Base-by-base conservation (phyloP, 352 stramenopile genomes). In the Globisporangium takayamanum region DNA sequence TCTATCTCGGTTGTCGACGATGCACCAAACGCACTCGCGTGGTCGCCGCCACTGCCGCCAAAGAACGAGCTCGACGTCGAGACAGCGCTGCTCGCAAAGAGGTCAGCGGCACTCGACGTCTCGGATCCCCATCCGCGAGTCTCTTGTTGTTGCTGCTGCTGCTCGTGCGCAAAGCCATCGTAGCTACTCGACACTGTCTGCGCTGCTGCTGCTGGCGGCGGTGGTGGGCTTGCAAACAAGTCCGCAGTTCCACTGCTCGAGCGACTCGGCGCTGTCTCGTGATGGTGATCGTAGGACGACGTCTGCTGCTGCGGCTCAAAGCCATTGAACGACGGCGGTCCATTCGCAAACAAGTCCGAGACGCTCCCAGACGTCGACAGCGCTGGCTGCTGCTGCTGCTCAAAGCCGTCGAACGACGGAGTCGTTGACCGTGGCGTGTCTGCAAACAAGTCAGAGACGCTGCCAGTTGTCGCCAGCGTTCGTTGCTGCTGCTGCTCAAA, bases 371-470 rank as follows among this genome's bases (percentile, higher is more conserved):
- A 50, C 3, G 22, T 55, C 26, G 50, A 28, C 4, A 49, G 26
- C 48, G 60, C 46, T 37, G 61, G 44, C 42, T 63, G 48, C 25
- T 56, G 48, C 25, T 44, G 36, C 25, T 62, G 57, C 12, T 63
- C 39, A 18, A 63, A 57, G 50, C 49, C 49, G 41, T 53, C 41
- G 20, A 46, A 47, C 50, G 57, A 55, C n/a, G 49, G 47, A 14
- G 57, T 62, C 7, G 49, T 46, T 0, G 48, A 63, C 15, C 14
- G 39, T 0, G 57, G 41, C 11, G 39, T n/a, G 14, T 41, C 56
- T n/a, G 41, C 57, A 37, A 63, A 63, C 26, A 57, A 18, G 42
- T 57, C 49, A 10, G 53, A 33, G 25, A 52, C 37, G 20, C 48
- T 51, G 28, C 58, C 57, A 0, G 55, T 52, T 1, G 20, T 51